Evolutionary conservation across 441 rosid genomes (phyloP).

Genomic region (Macaranga tanarius): DNA sequence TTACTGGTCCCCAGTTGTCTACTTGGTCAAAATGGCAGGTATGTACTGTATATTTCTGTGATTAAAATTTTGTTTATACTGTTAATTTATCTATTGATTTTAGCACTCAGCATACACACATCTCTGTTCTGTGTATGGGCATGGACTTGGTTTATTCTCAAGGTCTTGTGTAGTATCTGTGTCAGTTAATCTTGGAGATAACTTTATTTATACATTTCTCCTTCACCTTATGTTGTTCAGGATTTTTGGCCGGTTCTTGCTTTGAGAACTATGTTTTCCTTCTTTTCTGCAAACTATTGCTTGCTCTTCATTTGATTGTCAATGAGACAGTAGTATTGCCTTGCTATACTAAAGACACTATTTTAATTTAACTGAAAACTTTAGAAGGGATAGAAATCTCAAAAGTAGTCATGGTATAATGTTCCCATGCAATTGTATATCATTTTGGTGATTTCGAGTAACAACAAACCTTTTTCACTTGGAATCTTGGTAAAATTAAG

Average conservation of each 20-base stretch:
- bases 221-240: background rate
- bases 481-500: conserved; percentile 60
- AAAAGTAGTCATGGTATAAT: background rate
- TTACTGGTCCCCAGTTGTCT: background rate
- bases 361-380: conserved; percentile 2
- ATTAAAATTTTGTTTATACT: background rate
- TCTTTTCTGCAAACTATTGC: background rate
- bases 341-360: background rate
- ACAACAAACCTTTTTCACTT: conserved; percentile 53
- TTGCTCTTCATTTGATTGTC: background rate
- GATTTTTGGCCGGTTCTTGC: background rate
- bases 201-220: background rate
- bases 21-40: conserved; percentile 8
- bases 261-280: background rate
- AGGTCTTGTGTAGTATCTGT: background rate
- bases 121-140: background rate
- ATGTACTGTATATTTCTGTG: background rate
- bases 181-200: background rate
- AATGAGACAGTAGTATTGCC: background rate
- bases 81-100: background rate
- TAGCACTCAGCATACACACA: background rate
- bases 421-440: background rate
- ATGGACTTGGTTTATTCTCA: background rate
- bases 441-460: conserved; percentile 14
- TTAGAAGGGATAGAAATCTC: background rate